A percentile compares a stretch with the other conserved stretches of the same genome.
Evolutionary conservation across 768 basidiomycete species (phyloP).

Genomic region (Hypholoma fasciculare): DNA sequence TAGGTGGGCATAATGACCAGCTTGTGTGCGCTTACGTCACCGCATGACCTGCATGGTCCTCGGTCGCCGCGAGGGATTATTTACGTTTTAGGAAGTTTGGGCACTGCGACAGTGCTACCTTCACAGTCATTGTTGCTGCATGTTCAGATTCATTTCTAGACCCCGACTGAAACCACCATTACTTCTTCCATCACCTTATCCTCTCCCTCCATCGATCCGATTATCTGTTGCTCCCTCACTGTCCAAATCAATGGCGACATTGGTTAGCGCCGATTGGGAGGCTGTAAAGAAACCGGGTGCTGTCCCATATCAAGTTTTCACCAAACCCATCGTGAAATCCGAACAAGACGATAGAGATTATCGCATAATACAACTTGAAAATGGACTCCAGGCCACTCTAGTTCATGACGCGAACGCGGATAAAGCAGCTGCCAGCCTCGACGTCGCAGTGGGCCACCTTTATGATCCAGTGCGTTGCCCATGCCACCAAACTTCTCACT

Average conservation of each 20-base stretch:
- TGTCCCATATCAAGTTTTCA: conserved; percentile 22
- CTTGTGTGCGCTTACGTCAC: neutral
- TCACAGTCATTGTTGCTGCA: conserved; percentile 12
- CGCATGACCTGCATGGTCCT: conserved; percentile 17
- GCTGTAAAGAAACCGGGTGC: conserved; percentile 16
- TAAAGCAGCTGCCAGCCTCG: conserved; percentile 92
- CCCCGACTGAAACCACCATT: conserved; percentile 10
- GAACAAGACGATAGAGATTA: conserved; percentile 81
- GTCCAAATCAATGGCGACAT: conserved; percentile 17
- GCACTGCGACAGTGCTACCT: neutral
- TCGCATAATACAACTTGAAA: conserved; percentile 78
- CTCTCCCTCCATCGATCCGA: neutral
- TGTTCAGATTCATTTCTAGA: conserved; percentile 17
- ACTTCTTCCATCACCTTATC: conserved; percentile 1
- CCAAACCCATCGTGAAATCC: conserved; percentile 58
- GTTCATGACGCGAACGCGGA: conserved; percentile 86
- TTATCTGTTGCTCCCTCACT: neutral
- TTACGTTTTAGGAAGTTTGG: conserved; percentile 8
- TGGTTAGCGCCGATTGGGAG: conserved; percentile 18
- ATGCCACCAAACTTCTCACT: neutral
- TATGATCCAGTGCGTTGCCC: conserved; percentile 76
- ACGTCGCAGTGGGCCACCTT: conserved; percentile 93
- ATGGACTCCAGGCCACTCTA: conserved; percentile 85
- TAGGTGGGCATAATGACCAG: conserved; percentile 34
- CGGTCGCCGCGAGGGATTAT: conserved; percentile 1